Percentiles rank a stretch among this genome's conserved stretches.
Evolutionary conservation across 306 rosid genomes (phyloP).

Genomic region (Vachellia collinsii): DNA sequence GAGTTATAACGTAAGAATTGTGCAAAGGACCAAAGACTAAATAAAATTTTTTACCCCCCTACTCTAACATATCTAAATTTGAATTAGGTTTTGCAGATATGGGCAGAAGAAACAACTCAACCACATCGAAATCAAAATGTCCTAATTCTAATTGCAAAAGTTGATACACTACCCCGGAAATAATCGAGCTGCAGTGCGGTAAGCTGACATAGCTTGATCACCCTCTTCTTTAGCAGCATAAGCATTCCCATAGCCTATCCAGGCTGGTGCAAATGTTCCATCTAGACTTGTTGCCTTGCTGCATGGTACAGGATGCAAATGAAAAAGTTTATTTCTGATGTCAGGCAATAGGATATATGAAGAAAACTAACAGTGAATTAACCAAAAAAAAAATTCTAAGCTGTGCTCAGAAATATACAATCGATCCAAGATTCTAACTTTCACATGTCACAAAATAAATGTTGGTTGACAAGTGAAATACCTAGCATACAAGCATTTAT

Average conservation of each 20-base stretch:
- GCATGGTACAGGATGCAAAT: conserved; percentile 37
- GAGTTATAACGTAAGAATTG: conserved; percentile 3
- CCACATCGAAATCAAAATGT: not conserved
- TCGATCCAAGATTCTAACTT: not conserved
- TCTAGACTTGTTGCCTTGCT: conserved; percentile 97
- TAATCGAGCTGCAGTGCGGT: conserved; percentile 97
- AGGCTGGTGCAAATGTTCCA: conserved; percentile 91
- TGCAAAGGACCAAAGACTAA: not conserved
- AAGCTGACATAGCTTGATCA: conserved; percentile 97
- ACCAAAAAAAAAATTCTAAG: not conserved
- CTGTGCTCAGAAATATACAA: not conserved
- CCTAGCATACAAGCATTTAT: conserved; percentile 16
- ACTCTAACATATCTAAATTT: not conserved
- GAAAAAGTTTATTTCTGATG: conserved; percentile 27
- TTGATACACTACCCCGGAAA: conserved; percentile 77
- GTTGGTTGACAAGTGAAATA: conserved; percentile 13
- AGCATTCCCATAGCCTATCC: conserved; percentile 97
- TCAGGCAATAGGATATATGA: conserved; percentile 3
- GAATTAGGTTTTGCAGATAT: conserved; percentile 22
- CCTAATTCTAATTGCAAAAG: not conserved
- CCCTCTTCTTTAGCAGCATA: conserved; percentile 97
- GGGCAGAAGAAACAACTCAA: conserved; percentile 17
- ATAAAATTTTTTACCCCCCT: not conserved
- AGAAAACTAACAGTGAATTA: conserved; percentile 4
- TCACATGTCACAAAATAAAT: conserved; percentile 3